These are phyloP conservation scores for Hippophae rhamnoides DNA, from an alignment of 306 rosid genomes.

Conservation along the genomic window DNA sequence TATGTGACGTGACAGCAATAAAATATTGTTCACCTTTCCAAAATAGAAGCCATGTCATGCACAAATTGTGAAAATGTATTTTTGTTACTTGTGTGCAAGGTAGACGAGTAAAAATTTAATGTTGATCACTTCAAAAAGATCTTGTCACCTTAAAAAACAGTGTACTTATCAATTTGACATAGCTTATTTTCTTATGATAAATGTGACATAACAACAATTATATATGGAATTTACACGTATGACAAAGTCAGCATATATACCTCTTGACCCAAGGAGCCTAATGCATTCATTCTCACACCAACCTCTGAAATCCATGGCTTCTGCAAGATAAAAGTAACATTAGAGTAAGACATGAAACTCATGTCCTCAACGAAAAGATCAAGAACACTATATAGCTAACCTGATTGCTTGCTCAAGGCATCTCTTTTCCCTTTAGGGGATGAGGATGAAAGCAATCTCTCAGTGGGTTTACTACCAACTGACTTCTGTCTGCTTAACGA, in stretches of 20 bases:
- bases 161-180: too few species aligned
- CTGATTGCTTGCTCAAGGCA: conserved; percentile 64
- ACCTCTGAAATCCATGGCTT: conserved; percentile 73
- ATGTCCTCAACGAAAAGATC: neutral
- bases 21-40: too few species aligned
- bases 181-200: too few species aligned
- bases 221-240: neutral
- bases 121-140: too few species aligned
- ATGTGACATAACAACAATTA: too few species aligned
- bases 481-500: conserved; percentile 59
- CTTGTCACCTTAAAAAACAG: too few species aligned
- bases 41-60: too few species aligned
- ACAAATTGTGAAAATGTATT: too few species aligned
- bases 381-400: conserved; percentile 21
- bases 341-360: neutral
- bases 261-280: conserved; percentile 78
- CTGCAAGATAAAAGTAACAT: conserved; percentile 28
- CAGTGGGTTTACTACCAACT: conserved; percentile 42
- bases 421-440: conserved; percentile 47
- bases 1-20: too few species aligned
- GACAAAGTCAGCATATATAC: conserved; percentile 23
- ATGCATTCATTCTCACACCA: conserved; percentile 87
- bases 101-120: too few species aligned
- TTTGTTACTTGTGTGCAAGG: too few species aligned
- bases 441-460: conserved; percentile 43